Base-by-base conservation (phyloP, 805 yeast species). In the Yarrowia sp. region DNA sequence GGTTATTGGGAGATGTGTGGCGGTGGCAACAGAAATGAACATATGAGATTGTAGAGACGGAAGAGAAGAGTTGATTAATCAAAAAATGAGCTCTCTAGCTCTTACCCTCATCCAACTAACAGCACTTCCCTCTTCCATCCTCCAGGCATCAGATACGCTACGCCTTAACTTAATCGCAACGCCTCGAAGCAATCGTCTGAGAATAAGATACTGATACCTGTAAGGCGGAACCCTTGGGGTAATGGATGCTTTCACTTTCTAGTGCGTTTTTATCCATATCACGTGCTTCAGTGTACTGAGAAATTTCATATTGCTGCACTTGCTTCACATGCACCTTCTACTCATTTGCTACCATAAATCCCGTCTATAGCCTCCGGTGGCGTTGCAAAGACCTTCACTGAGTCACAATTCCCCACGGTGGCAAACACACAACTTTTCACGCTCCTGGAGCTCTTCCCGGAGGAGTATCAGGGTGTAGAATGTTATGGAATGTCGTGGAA, bases 101-200 rank as follows among this genome's bases (percentile, higher is more conserved):
- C 42, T 1, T 38, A n/a, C 17, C 15, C 17, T n/a, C n/a, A n/a
- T n/a, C 17, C 42, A 38, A 15, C 42, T 14, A 14, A n/a, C 17
- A 2, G 8, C 42, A 11, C n/a, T 22, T 22, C 28, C 28, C 28
- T 22, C 28, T 22, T 15, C 42, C 17, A 5, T 38, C n/a, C 14
- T 38, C 42, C 8, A 14, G 28, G 39, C 53, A 47, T 47, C 51
- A 15, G 39, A 8, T 9, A 47, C 33, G 53, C 53, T 32, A 47
- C 53, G 53, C 53, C 53, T 47, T 32, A 47, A 47, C 53, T 28
- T 47, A 32, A 47, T 47, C 53, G 53, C 53, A 32, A 22, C 4
- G 36, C 18, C 18, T 8, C 18, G 51, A 31, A 45, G 51, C 51
- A 45, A 45, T 14, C 51, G 5, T 28, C 13, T 44, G 17, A 22